Percentiles rank a stretch among this genome's conserved stretches.
These are phyloP conservation scores for Solanum pinnatisectum DNA, from an alignment of 257 asterid species.

Conservation along the genomic window DNA sequence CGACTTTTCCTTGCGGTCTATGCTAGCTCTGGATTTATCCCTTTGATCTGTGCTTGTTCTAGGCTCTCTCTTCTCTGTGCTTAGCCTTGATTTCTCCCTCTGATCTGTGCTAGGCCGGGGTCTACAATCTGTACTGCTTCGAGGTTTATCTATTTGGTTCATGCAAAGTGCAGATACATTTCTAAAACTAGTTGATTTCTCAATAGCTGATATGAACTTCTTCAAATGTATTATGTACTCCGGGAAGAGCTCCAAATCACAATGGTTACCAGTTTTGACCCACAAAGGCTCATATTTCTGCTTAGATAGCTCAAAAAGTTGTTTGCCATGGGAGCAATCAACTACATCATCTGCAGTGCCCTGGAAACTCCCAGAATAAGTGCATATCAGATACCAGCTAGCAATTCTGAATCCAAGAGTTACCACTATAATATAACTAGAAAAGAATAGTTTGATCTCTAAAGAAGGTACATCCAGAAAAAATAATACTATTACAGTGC, in stretches of 20 bases:
- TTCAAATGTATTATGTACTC: conserved; percentile 85
- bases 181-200: conserved; percentile 52
- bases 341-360: conserved; percentile 93
- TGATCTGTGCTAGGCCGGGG: conserved; percentile 72
- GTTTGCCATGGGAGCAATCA: conserved; percentile 85
- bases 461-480: not conserved
- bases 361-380: conserved; percentile 19
- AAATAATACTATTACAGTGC: not conserved
- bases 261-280: conserved; percentile 88
- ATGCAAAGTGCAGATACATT: conserved; percentile 24
- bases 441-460: not conserved
- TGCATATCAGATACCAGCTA: not conserved
- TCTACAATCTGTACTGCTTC: conserved; percentile 62
- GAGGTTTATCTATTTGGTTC: conserved; percentile 42
- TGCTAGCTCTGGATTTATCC: conserved; percentile 60
- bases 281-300: conserved; percentile 92
- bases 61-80: conserved; percentile 66
- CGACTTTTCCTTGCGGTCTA: conserved; percentile 65
- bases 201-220: conserved; percentile 70
- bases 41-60: conserved; percentile 49
- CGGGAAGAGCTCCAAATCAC: conserved; percentile 92
- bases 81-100: conserved; percentile 70
- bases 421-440: not conserved
- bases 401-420: not conserved
- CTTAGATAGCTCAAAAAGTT: conserved; percentile 83